Evolutionary conservation across 2,329 filamentous ascomycete genomes (phyloP).

Genomic region (Cladosporium oxysporum): DNA sequence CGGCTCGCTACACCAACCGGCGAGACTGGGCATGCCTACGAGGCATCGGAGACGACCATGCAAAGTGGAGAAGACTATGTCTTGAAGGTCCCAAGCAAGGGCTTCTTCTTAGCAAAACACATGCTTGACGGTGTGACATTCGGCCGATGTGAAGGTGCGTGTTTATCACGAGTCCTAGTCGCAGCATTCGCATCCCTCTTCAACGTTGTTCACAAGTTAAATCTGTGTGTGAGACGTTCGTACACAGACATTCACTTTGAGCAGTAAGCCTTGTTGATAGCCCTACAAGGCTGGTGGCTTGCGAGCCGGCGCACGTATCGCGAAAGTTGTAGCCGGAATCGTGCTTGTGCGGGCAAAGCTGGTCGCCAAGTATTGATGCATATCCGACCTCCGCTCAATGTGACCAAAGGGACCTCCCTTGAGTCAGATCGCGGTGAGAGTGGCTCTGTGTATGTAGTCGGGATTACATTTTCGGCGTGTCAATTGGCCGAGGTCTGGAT

Average conservation of each 20-base stretch:
- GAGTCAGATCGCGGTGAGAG: neutral
- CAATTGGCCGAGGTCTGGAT: neutral
- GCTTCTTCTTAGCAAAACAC: neutral
- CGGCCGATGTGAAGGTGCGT: neutral
- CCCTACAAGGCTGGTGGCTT: slow-evolving; percentile 2
- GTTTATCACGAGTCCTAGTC: neutral
- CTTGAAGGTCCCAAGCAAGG: neutral
- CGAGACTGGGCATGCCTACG: neutral
- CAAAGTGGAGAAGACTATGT: neutral
- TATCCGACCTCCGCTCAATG: neutral
- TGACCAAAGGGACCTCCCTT: neutral
- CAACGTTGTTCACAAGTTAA: neutral
- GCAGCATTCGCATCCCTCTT: neutral
- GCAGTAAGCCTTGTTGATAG: neutral
- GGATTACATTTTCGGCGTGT: neutral
- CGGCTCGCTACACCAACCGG: neutral
- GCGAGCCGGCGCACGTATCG: neutral
- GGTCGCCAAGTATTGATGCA: neutral
- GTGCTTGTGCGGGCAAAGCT: neutral
- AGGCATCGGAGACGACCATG: neutral
- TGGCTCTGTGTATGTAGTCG: neutral
- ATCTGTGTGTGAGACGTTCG: neutral
- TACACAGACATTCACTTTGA: neutral
- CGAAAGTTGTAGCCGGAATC: neutral
- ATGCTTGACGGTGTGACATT: neutral